Evolutionary conservation across 108 stramenopile species (phyloP).

Genomic region (Thalassiosira profunda): DNA sequence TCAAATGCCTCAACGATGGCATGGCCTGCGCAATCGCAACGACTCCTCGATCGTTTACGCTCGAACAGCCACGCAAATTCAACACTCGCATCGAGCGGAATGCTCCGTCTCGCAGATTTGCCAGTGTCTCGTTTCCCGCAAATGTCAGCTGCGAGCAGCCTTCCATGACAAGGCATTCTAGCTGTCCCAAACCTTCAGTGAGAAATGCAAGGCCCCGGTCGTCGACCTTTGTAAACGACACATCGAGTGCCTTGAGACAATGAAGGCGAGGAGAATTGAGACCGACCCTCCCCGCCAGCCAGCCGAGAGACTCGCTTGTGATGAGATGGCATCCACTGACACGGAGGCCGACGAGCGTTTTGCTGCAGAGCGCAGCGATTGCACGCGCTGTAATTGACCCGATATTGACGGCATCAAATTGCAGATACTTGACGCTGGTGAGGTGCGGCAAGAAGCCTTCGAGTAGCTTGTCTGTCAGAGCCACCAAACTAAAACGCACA

Average conservation of each 20-base stretch:
- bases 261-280: conserved; percentile 6
- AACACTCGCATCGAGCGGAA: neutral
- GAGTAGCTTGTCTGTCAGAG: conserved; percentile 6
- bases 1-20: neutral
- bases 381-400: neutral
- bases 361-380: neutral
- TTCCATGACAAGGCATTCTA: conserved; percentile 4
- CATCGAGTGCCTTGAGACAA: conserved; percentile 1
- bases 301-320: conserved; percentile 13
- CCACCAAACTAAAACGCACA: neutral
- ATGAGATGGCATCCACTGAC: conserved; percentile 7
- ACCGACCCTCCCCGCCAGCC: conserved; percentile 15
- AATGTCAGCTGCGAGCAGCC: neutral
- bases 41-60: conserved; percentile 3
- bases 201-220: conserved; percentile 4
- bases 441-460: conserved; percentile 9
- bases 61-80: conserved; percentile 9
- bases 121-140: neutral
- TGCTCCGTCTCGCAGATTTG: neutral
- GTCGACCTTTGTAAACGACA: conserved; percentile 5
- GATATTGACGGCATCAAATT: neutral
- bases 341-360: conserved; percentile 2
- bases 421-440: neutral
- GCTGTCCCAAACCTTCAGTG: neutral
- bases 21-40: neutral